Base-by-base conservation (phyloP, 1,284 basidiomycete genomes). In the Irpex sp. region DNA sequence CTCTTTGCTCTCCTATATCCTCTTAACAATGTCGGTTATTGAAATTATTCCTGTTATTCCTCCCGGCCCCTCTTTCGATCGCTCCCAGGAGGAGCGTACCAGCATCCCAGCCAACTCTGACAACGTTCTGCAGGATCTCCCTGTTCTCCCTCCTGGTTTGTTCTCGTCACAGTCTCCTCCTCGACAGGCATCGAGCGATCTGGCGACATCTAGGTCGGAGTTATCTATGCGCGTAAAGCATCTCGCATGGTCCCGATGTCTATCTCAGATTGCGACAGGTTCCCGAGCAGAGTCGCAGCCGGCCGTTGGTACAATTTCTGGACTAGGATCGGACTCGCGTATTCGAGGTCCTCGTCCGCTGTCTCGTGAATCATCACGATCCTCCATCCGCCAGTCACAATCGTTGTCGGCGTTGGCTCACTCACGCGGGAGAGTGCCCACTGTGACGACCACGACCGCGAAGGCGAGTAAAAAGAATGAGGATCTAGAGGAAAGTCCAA, bases 401-500 rank as follows among this genome's bases (percentile, higher is more conserved):
- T 54, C 52, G 10, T 12, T 54, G 12, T 54, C 28, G 23, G 19
- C 14, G 10, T 54, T 54, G 52, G 52, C 18, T 12, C 52, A 16
- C 14, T 10, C 52, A 35, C 28, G 28, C 12, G n/a, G 8, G 21
- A 54, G 52, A 10, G 23, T 10, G 28, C 9, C 33, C n/a, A 23
- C n/a, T 23, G 21, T 18, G 12, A 19, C 12, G 21, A 8, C 49
- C 12, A 12, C 49, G 49, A 18, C 18, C 7, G 28, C 28, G 28
- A 33, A 33, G 49, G 52, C 7, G 12, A 35, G 9, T 8, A 54
- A 12, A 14, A 54, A 18, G 52, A 36, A 35, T 18, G n/a, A 54
- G 33, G 55, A 35, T 19, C 45, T 49, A 12, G 60, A 51, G 16
- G 60, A 61, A 23, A 61, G 60, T 57, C 19, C 16, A 14, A 61